A percentile compares a stretch with the other conserved stretches of the same genome.
These are phyloP conservation scores for Calonectria montana DNA, from an alignment of 2,329 filamentous ascomycete genomes.

Conservation along the genomic window DNA sequence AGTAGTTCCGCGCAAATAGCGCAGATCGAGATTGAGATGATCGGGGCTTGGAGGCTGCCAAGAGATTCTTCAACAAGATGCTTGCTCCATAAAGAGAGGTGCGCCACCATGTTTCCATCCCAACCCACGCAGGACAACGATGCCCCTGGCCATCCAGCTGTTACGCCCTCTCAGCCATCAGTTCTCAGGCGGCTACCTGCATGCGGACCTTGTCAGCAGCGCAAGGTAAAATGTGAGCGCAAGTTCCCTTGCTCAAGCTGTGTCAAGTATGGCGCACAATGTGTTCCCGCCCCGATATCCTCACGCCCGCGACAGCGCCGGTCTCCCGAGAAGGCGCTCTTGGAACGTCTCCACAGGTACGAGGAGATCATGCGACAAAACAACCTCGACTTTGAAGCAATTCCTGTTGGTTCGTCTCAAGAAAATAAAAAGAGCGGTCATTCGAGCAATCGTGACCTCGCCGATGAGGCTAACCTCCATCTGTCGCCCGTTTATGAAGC, in stretches of 20 bases:
- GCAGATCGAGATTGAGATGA: too few relatives aligned
- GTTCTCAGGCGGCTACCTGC: slow-evolving; percentile 46
- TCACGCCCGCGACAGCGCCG: slow-evolving; percentile 49
- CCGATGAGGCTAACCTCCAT: not conserved
- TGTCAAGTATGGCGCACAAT: slow-evolving; percentile 56
- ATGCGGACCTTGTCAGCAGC: slow-evolving; percentile 72
- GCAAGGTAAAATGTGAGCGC: slow-evolving; percentile 73
- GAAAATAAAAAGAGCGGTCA: not conserved
- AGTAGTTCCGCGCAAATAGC: not conserved
- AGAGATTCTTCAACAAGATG: not conserved
- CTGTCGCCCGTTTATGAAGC: not conserved
- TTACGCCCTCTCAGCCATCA: not conserved
- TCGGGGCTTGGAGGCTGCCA: not conserved
- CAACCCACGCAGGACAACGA: not conserved
- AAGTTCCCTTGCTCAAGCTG: slow-evolving; percentile 69
- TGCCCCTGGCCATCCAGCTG: not conserved
- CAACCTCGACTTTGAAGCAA: slow-evolving; percentile 64
- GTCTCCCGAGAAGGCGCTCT: slow-evolving; percentile 68
- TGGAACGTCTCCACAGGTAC: slow-evolving; percentile 67
- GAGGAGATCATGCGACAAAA: slow-evolving; percentile 67
- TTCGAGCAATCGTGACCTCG: not conserved
- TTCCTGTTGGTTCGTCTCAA: slow-evolving; percentile 38
- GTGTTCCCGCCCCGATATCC: slow-evolving; percentile 51
- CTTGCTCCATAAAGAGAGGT: not conserved
- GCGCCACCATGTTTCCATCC: not conserved